These are phyloP conservation scores for Mortierella sp. DNA, from an alignment of 371 early-diverging fungal genomes.

Conservation along the genomic window DNA sequence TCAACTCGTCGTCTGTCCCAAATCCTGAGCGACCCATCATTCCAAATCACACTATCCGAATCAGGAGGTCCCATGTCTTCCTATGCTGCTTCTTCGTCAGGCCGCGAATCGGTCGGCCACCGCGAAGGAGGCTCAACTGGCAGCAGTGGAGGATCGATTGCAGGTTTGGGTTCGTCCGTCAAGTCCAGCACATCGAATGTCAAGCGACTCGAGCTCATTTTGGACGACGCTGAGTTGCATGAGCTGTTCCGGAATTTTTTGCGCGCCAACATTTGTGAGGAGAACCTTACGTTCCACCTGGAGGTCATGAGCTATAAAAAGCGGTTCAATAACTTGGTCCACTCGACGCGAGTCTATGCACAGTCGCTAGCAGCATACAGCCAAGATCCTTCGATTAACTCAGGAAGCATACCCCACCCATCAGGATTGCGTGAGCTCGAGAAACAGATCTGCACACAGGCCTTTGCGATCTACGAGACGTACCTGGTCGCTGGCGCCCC, in stretches of 20 bases:
- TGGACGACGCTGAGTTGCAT: conserved; percentile 69
- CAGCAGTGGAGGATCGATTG: conserved; percentile 16
- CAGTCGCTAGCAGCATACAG: conserved; percentile 18
- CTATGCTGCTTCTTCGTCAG: conserved; percentile 47
- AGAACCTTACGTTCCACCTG: conserved; percentile 78
- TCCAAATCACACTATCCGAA: conserved; percentile 34
- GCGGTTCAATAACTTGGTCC: conserved; percentile 43
- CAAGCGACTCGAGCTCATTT: conserved; percentile 70
- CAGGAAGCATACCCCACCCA: conserved; percentile 22
- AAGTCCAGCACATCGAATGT: conserved; percentile 68
- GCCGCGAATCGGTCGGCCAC: conserved; percentile 33
- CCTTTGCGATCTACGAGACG: conserved; percentile 50
- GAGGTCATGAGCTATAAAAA: conserved; percentile 61
- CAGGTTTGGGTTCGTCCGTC: conserved; percentile 22
- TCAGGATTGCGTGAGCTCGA: conserved; percentile 49
- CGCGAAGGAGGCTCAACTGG: conserved; percentile 6
- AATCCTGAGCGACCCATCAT: conserved; percentile 45
- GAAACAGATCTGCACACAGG: conserved; percentile 53
- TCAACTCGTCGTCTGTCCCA: conserved; percentile 42
- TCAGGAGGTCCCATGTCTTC: conserved; percentile 35
- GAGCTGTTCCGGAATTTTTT: conserved; percentile 78
- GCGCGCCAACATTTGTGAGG: conserved; percentile 77
- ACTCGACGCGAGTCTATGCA: conserved; percentile 30
- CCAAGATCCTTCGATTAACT: conserved; percentile 7
- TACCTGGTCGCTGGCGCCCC: conserved; percentile 41